Conservation (phyloP, 257 asterid species). For the Solanum etuberosum region DNA sequence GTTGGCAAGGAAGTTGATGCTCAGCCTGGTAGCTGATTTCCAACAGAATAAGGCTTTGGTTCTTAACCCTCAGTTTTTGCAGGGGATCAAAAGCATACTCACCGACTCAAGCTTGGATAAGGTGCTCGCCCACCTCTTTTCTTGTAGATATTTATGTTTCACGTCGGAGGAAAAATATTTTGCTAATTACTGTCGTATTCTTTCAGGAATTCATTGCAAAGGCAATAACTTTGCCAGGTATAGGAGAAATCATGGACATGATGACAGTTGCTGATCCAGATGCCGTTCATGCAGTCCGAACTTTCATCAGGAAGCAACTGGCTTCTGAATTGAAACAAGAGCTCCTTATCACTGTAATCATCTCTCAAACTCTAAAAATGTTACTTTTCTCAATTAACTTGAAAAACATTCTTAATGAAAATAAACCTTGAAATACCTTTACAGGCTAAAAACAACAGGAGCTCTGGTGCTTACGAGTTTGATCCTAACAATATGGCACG, state of each 20-base stretch:
- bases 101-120: constrained; percentile 54
- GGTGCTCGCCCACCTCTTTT: constrained; percentile 20
- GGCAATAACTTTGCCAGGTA: constrained; percentile 75
- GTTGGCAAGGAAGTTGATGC: constrained; percentile 73
- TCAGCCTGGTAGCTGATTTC: constrained; percentile 54
- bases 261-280: constrained; percentile 86
- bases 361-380: background rate
- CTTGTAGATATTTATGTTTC: background rate
- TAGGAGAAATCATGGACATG: constrained; percentile 81
- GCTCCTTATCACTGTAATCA: constrained; percentile 38
- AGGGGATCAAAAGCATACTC: constrained; percentile 57
- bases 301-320: constrained; percentile 58
- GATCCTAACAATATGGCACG: constrained; percentile 63
- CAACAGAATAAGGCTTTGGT: constrained; percentile 55
- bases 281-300: constrained; percentile 75
- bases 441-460: constrained; percentile 45
- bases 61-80: constrained; percentile 58
- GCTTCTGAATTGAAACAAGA: constrained; percentile 61
- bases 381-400: background rate
- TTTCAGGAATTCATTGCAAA: constrained; percentile 72
- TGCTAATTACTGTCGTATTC: background rate
- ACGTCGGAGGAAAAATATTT: background rate
- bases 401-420: background rate
- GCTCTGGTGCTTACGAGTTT: constrained; percentile 51
- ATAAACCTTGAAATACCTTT: background rate